Evolutionary conservation across 2,329 filamentous ascomycete genomes (phyloP).

Genomic region (Diaporthe vexans): DNA sequence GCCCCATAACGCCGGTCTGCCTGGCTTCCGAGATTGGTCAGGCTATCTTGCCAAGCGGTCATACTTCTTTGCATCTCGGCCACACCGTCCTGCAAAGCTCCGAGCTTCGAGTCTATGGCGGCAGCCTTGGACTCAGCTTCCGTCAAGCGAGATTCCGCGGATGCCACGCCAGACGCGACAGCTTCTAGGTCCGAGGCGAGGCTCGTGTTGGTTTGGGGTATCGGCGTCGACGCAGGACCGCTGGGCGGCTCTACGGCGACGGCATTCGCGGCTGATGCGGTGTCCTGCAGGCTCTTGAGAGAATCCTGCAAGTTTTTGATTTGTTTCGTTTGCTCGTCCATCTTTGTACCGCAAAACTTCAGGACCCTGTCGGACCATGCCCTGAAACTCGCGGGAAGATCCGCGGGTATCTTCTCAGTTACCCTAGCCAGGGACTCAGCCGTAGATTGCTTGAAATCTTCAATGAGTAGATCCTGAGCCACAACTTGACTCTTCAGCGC

Average conservation of each 20-base stretch:
- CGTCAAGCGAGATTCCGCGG: conserved; percentile 6
- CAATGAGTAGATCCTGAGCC: conserved; percentile 9
- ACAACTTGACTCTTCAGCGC: conserved; percentile 13
- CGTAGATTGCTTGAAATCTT: conserved; percentile 7
- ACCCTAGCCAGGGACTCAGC: neutral
- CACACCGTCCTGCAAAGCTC: conserved; percentile 2
- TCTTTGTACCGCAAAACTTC: neutral
- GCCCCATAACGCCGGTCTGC: neutral
- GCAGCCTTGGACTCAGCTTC: conserved; percentile 1
- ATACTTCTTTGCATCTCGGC: neutral
- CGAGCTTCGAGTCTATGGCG: conserved; percentile 7
- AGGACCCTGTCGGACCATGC: conserved; percentile 26
- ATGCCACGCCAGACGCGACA: neutral
- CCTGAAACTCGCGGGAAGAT: conserved; percentile 6
- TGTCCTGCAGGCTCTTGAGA: neutral
- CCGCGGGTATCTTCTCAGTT: conserved; percentile 1
- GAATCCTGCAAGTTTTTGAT: neutral
- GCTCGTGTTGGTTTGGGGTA: neutral
- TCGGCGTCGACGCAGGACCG: neutral
- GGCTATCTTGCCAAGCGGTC: neutral
- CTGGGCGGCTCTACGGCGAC: neutral
- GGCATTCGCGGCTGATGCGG: neutral
- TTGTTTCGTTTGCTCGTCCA: conserved; percentile 4
- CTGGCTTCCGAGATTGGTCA: neutral
- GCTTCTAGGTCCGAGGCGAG: neutral